Conservation (phyloP, 2,329 filamentous ascomycete genomes). For the Aquanectria penicillioides region DNA sequence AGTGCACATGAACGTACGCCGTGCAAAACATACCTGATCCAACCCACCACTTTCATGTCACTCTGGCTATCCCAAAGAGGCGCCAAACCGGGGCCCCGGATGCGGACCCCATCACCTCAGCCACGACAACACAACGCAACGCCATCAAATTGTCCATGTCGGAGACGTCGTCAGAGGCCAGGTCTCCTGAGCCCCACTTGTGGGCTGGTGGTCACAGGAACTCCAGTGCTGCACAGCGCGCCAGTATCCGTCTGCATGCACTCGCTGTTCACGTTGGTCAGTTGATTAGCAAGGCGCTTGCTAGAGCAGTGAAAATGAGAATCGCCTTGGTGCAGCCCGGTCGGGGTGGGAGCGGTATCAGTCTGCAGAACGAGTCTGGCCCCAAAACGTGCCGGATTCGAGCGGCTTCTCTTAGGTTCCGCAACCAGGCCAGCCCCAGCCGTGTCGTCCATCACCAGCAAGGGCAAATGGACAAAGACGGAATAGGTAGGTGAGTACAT, state of each 20-base stretch:
- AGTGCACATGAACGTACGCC: too few species aligned
- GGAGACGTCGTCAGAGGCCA: constrained; percentile 15
- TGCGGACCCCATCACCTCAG: constrained; percentile 8
- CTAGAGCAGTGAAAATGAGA: not conserved
- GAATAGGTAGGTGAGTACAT: constrained; percentile 14
- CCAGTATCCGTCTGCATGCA: constrained; percentile 9
- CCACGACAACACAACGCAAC: not conserved
- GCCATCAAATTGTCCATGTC: constrained; percentile 8
- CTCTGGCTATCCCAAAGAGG: not conserved
- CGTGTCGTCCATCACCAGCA: too few species aligned
- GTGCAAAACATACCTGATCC: too few species aligned
- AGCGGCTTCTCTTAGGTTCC: constrained; percentile 6
- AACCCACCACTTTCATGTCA: constrained; percentile 5
- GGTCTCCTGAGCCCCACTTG: not conserved
- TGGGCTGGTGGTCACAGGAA: constrained; percentile 14
- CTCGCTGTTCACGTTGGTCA: not conserved
- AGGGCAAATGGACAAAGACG: not conserved
- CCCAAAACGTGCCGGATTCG: not conserved
- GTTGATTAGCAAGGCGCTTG: not conserved
- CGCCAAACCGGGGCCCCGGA: not conserved
- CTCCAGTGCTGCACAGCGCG: too few species aligned
- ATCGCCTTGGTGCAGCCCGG: not conserved
- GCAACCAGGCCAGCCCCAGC: constrained; percentile 8
- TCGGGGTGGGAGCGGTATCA: not conserved
- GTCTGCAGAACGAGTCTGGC: not conserved